A percentile compares a stretch with the other conserved stretches of the same genome.
phyloP scores from a whole-genome alignment of 176 grass and related monocot species.

The Carex scoparia region DNA sequence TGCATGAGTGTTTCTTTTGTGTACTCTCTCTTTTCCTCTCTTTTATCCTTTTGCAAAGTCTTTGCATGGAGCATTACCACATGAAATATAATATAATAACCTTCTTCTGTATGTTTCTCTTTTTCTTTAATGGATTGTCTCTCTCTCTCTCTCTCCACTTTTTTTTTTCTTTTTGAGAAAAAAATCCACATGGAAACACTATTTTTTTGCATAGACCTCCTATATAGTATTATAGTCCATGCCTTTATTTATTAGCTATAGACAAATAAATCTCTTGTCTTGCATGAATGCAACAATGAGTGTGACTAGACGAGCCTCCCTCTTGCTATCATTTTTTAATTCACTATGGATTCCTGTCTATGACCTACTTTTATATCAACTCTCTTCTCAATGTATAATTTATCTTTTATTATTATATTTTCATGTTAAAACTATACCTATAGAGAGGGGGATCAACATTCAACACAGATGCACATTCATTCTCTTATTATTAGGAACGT shows the following conservation, averaged over 20 bases:
- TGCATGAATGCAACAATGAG: conserved; percentile 69
- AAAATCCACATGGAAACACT: conserved; percentile 51
- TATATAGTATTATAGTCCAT: conserved; percentile 27
- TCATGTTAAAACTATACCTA: not conserved
- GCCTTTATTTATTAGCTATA: conserved; percentile 39
- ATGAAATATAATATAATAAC: conserved; percentile 15
- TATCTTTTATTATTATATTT: conserved; percentile 22
- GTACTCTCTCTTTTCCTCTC: conserved; percentile 18
- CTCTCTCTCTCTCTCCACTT: conserved; percentile 5
- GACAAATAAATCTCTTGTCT: conserved; percentile 85
- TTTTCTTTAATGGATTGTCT: conserved; percentile 1
- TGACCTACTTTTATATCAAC: conserved; percentile 29
- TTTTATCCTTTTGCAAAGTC: conserved; percentile 20
- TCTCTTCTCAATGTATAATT: conserved; percentile 19
- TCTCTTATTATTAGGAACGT: not conserved
- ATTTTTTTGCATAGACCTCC: conserved; percentile 50
- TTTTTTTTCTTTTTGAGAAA: conserved; percentile 25
- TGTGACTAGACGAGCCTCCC: conserved; percentile 44
- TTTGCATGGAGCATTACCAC: conserved; percentile 23
- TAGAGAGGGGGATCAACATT: not conserved
- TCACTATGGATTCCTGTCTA: conserved; percentile 21
- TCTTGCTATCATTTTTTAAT: conserved; percentile 29
- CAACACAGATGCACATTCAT: not conserved
- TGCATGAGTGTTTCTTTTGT: conserved; percentile 20
- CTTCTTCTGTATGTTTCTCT: not conserved